These are phyloP conservation scores for Pichia kudriavzevii DNA, from an alignment of 1,139 yeast genomes.

Conservation along the genomic window DNA sequence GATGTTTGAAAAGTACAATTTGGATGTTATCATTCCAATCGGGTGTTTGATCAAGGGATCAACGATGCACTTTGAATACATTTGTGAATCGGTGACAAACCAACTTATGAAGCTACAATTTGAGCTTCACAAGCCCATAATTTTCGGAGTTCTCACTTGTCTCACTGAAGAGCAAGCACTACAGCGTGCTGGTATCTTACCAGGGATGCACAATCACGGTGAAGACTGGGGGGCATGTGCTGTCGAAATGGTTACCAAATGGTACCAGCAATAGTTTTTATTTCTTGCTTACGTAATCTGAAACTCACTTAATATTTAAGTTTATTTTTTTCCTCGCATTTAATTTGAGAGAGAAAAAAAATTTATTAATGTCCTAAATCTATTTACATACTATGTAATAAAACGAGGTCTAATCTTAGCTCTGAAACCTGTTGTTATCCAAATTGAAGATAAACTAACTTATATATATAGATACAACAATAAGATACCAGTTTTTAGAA, in stretches of 20 bases:
- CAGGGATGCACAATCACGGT: slow-evolving; percentile 89
- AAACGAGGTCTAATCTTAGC: too few relatives aligned
- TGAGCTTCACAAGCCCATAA: slow-evolving; percentile 65
- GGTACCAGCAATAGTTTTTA: slow-evolving; percentile 2
- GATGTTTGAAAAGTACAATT: slow-evolving; percentile 42
- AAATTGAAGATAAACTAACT: too few relatives aligned
- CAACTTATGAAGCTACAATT: slow-evolving; percentile 81
- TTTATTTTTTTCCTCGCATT: too few relatives aligned
- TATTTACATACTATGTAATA: too few relatives aligned
- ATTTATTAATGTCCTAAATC: too few relatives aligned
- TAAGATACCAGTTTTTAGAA: too few relatives aligned
- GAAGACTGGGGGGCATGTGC: slow-evolving; percentile 99
- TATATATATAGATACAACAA: too few relatives aligned
- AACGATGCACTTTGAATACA: slow-evolving; percentile 97
- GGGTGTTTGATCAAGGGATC: slow-evolving; percentile 94
- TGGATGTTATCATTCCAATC: slow-evolving; percentile 87
- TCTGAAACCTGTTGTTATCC: too few relatives aligned
- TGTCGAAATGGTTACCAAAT: slow-evolving; percentile 83
- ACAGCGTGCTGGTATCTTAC: slow-evolving; percentile 83
- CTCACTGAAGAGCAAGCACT: slow-evolving; percentile 91
- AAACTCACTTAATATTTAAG: too few relatives aligned
- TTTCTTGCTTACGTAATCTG: too few relatives aligned
- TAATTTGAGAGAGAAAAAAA: too few relatives aligned
- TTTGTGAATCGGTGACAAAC: slow-evolving; percentile 82
- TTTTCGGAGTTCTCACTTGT: slow-evolving; percentile 90